Evolutionary conservation across 495 filamentous ascomycete genomes (phyloP), one percentile per base, ranked within the genome.

Genomic region (Darksidea phi): DNA sequence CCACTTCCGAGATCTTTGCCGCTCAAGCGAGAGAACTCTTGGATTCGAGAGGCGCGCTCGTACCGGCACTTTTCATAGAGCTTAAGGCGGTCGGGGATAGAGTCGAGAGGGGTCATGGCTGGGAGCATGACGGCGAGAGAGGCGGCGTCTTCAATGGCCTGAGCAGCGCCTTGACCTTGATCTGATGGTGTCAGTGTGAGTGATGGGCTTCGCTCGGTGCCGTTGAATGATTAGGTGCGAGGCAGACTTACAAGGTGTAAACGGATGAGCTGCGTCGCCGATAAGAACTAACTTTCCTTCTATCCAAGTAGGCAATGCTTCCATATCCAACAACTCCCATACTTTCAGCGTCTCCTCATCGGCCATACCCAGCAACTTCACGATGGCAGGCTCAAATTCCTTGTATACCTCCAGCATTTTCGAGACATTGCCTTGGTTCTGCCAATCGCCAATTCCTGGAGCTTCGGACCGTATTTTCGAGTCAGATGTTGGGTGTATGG

Each of bases 191-290:
- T 59, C 11, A 36, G 46, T 49, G 13, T 3, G 18, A 3, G 18
- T n/a, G 7, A 6, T n/a, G n/a, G n/a, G n/a, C n/a, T n/a, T n/a
- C n/a, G n/a, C n/a, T n/a, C n/a, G n/a, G n/a, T n/a, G n/a, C n/a
- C n/a, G n/a, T n/a, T n/a, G n/a, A n/a, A n/a, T n/a, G n/a, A n/a
- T n/a, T n/a, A n/a, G n/a, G n/a, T n/a, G n/a, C n/a, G n/a, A n/a
- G n/a, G n/a, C n/a, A n/a, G n/a, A 63, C 59, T 43, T 66, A 73
- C 70, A 63, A 6, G 82, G 82, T 32, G 78, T 64, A 65, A 86
- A 85, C 5, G 83, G 84, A 72, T 88, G 84, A 25, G 80, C 83
- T 0, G 85, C 80, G 75, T 87, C 85, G 1, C 85, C 85, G 3
- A 88, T 48, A 0, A 84, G 69, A 5, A 75, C 81, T 26, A 86